Conservation (phyloP, 164 flowering plant genomes). For the Aristolochia californica region DNA sequence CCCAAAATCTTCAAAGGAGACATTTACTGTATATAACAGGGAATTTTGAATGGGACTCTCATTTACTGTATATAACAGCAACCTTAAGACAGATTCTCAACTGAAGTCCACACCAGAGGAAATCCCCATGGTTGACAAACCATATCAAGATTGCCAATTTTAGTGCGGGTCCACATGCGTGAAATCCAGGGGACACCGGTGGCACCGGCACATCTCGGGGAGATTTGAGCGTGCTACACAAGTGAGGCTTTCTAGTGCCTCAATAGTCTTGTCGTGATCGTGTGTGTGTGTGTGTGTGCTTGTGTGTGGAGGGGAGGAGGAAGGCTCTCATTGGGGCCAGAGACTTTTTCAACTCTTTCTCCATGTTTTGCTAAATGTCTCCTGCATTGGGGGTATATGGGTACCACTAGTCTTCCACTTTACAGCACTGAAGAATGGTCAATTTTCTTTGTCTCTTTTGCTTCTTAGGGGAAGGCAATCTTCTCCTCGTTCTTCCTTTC, state of each 20-base stretch:
- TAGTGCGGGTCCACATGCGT: not conserved
- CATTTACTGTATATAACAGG: too few relatives aligned
- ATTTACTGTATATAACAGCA: too few relatives aligned
- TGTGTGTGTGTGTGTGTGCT: too few relatives aligned
- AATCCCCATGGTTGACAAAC: not conserved
- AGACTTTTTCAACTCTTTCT: not conserved
- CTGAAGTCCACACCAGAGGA: not conserved
- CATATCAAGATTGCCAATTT: not conserved
- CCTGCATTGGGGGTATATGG: not conserved
- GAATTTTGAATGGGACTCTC: too few relatives aligned
- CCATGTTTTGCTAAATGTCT: not conserved
- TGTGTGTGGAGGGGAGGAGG: not conserved
- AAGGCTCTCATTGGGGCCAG: too few relatives aligned
- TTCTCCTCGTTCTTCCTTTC: too few relatives aligned
- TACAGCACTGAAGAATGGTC: not conserved
- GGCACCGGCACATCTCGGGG: not conserved
- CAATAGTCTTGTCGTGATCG: not conserved
- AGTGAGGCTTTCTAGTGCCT: too few relatives aligned
- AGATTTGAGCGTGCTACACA: too few relatives aligned
- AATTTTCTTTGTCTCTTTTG: not conserved
- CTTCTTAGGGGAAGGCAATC: too few relatives aligned
- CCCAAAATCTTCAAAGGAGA: too few relatives aligned
- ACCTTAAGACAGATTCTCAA: too few relatives aligned
- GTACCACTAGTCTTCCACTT: constrained; percentile 1
- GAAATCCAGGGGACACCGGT: not conserved